A percentile compares a stretch with the other conserved stretches of the same genome.
Evolutionary conservation across 306 rosid genomes (phyloP).

Genomic region (Carpinus fangiana): DNA sequence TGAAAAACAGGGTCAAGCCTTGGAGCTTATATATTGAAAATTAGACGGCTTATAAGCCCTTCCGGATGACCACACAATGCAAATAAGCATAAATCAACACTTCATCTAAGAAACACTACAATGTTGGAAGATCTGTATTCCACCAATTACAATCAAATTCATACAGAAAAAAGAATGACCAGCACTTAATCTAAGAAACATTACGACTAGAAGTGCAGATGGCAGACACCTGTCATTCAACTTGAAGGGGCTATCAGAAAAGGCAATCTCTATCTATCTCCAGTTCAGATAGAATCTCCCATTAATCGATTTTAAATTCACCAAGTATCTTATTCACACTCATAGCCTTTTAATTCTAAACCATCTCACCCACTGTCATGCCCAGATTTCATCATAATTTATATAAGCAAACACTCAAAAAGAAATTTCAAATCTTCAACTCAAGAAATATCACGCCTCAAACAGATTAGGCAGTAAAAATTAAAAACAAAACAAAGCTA

Average conservation of each 20-base stretch:
- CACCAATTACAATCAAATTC: neutral
- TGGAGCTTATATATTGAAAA: neutral
- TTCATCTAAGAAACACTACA: neutral
- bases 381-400: neutral
- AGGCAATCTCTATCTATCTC: neutral
- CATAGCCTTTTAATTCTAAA: neutral
- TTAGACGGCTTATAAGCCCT: neutral
- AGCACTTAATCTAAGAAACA: neutral
- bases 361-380: neutral
- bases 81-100: neutral
- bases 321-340: neutral
- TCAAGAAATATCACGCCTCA: neutral
- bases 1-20: neutral
- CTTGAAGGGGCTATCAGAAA: neutral
- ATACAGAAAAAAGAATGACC: neutral
- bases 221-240: neutral
- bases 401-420: neutral
- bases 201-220: neutral
- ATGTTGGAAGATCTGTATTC: neutral
- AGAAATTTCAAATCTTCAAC: neutral
- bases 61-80: neutral
- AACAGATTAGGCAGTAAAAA: neutral
- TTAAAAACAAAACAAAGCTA: neutral
- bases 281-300: neutral
- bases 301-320: neutral